Conservation (phyloP, 148 eudicot genomes). For the Vaccinium corymbosum region DNA sequence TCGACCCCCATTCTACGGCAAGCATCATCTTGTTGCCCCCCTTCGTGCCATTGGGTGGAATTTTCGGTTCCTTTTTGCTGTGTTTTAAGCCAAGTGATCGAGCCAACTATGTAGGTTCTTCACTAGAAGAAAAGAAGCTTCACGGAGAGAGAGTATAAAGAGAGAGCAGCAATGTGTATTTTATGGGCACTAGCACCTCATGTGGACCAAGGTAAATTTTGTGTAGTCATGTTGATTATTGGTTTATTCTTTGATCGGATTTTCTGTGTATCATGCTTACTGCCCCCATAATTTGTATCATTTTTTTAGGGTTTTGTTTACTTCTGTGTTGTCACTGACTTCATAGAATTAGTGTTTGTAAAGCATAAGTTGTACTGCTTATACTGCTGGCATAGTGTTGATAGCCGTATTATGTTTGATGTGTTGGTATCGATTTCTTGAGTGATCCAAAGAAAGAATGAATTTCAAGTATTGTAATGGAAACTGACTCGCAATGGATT, state of each 20-base stretch:
- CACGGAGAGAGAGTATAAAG: neutral
- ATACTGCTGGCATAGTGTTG: neutral
- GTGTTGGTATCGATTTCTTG: neutral
- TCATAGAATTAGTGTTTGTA: constrained; percentile 2
- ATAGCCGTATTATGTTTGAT: too few relatives aligned
- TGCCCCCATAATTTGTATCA: neutral
- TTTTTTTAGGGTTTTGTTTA: neutral
- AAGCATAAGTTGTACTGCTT: constrained; percentile 1
- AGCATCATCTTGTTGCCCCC: constrained; percentile 22
- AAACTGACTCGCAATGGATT: neutral
- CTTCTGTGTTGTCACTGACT: neutral
- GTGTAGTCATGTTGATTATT: neutral
- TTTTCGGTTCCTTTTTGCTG: constrained; percentile 11
- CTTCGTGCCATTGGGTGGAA: constrained; percentile 13
- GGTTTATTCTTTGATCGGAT: neutral
- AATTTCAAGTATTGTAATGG: neutral
- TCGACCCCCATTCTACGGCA: neutral
- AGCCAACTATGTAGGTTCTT: constrained; percentile 5
- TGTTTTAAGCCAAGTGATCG: constrained; percentile 14
- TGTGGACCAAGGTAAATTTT: neutral
- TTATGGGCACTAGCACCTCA: constrained; percentile 5
- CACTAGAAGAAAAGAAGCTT: neutral
- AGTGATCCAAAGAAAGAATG: neutral
- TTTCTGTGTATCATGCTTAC: neutral
- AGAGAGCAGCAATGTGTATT: constrained; percentile 3